A percentile compares a stretch with the other conserved stretches of the same genome.
Evolutionary conservation across 2,329 filamentous ascomycete genomes (phyloP).

Genomic region (Fusarium begoniae): DNA sequence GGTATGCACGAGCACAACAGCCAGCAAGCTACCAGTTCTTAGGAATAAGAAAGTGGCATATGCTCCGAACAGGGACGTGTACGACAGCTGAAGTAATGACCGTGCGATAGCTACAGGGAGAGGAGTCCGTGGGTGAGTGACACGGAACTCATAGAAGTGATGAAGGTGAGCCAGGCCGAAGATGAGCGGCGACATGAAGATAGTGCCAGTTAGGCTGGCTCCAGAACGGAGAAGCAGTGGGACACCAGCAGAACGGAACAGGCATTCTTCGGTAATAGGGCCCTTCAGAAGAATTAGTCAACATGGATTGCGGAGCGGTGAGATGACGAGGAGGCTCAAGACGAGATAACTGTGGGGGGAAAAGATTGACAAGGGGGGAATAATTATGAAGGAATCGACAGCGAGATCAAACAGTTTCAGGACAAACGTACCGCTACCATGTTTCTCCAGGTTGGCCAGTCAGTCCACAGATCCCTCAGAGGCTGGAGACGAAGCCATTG

Average conservation of each 20-base stretch:
- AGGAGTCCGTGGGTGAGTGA: slow-evolving; percentile 78
- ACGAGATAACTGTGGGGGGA: slow-evolving; percentile 32
- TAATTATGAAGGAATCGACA: slow-evolving; percentile 21
- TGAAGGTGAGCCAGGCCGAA: slow-evolving; percentile 95
- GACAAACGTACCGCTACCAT: slow-evolving; percentile 74
- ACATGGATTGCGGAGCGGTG: slow-evolving; percentile 35
- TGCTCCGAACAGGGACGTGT: slow-evolving; percentile 93
- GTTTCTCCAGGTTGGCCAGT: slow-evolving; percentile 88
- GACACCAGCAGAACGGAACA: slow-evolving; percentile 89
- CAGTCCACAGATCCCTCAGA: slow-evolving; percentile 68
- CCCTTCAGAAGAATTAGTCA: slow-evolving; percentile 60
- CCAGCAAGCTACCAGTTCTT: slow-evolving; percentile 82
- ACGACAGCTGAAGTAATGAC: slow-evolving; percentile 84
- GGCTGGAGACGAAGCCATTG: slow-evolving; percentile 67
- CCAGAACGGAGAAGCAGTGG: slow-evolving; percentile 81
- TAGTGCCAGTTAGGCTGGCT: slow-evolving; percentile 64
- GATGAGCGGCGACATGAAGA: slow-evolving; percentile 86
- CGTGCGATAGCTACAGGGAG: slow-evolving; percentile 70
- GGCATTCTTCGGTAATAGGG: slow-evolving; percentile 89
- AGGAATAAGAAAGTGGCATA: slow-evolving; percentile 91
- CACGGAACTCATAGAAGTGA: slow-evolving; percentile 93
- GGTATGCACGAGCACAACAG: slow-evolving; percentile 79
- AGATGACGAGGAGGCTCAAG: slow-evolving; percentile 27
- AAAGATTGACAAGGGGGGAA: slow-evolving; percentile 17
- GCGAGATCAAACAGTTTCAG: slow-evolving; percentile 11